Evolutionary conservation across 257 asterid species (phyloP), one percentile per base, ranked within the genome.

Genomic region (Lantana camara): DNA sequence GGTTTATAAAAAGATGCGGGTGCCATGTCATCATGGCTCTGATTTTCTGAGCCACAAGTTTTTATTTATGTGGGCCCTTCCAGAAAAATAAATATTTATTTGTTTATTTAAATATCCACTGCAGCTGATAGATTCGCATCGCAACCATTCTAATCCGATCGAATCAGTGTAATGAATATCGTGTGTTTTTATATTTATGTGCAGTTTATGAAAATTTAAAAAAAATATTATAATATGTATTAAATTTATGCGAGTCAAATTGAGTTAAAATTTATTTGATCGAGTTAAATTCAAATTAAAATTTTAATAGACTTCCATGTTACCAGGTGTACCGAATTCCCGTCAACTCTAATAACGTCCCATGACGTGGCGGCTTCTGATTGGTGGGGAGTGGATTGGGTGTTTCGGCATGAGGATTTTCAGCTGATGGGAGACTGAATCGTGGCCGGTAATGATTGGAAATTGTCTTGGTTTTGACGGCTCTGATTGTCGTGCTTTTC

Each of bases 21-120:
- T 78, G 96, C 85, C 90, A 85, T 80, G 83, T 83, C 89, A 83
- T 1, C 61, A 30, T 20, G 51, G 47, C 11, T 38, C 75, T 64
- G 49, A 32, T 68, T 77, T 80, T 82, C 82, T 82, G 74, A 83
- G 80, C 96, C 96, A 88, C 95, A 85, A 70, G 82, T 82, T 83
- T 76, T 74, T 12, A 12, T 42, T 55, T 14, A 63, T 82, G 85
- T 78, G 88, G 89, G 51, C 77, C 80, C 21, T 16, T 7, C 35
- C 0, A 5, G 61, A 49, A 40, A 35, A 35, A 35, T 2, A 7
- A 35, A 2, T 35, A 35, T 4, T 4, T 2, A 2, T 4, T 4
- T 35, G 40, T 4, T 3, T 35, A 1, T 3, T 4, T 35, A 5
- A 35, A 35, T 2, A 2, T 38, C 60, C 41, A 22, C 30, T 34